phyloP scores from a whole-genome alignment of 2,329 filamentous ascomycete genomes.

The Fusarium veterinarium region DNA sequence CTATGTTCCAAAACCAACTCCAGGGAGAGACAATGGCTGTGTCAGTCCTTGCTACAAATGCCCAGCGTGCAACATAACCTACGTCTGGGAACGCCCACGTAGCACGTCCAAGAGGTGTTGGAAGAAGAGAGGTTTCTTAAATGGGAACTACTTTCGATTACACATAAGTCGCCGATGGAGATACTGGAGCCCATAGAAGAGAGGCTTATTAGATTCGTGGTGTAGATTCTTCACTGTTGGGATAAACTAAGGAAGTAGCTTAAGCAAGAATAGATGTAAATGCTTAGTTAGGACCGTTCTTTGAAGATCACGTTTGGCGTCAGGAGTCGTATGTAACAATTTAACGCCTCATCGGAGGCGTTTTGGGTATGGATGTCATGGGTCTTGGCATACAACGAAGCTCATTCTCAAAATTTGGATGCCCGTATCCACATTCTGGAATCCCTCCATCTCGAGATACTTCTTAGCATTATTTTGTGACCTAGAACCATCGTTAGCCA shows the following conservation, averaged over 20 bases:
- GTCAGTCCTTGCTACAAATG: background rate
- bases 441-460: background rate
- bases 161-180: background rate
- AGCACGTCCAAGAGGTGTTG: background rate
- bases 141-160: background rate
- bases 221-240: background rate
- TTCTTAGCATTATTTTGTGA: background rate
- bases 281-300: background rate
- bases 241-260: accelerated
- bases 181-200: accelerated
- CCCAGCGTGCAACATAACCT: background rate
- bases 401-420: background rate
- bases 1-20: no score
- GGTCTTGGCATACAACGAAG: no score
- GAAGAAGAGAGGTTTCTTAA: accelerated
- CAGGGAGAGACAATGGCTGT: background rate
- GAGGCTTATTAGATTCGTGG: accelerated
- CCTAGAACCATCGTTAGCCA: accelerated
- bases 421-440: background rate
- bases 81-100: background rate
- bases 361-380: no score
- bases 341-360: no score
- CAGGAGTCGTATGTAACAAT: no score
- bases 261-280: accelerated
- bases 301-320: no score